Conservation (phyloP, 345 rosid genomes). For the Camelina neglecta region DNA sequence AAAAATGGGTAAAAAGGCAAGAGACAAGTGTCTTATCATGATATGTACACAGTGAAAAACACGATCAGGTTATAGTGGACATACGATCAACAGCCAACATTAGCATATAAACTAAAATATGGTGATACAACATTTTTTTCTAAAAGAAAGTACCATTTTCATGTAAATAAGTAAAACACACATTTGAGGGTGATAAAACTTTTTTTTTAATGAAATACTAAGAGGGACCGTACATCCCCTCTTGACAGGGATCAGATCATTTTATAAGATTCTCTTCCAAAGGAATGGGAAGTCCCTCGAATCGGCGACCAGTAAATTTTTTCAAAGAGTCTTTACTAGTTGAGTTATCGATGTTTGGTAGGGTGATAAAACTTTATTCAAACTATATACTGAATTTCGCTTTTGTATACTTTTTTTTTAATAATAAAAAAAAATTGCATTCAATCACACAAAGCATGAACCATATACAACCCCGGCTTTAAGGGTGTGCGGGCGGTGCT, state of each 20-base stretch:
- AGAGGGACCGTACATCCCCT: too few relatives aligned
- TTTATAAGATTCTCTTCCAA: too few relatives aligned
- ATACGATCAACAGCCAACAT: not conserved
- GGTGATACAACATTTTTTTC: too few relatives aligned
- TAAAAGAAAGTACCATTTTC: too few relatives aligned
- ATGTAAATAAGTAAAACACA: too few relatives aligned
- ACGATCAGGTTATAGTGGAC: constrained; percentile 20
- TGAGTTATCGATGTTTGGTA: not conserved
- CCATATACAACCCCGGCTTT: too few relatives aligned
- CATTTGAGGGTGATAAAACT: not conserved
- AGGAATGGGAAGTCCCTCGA: too few relatives aligned
- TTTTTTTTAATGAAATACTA: too few relatives aligned
- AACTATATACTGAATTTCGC: not conserved
- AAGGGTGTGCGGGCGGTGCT: too few relatives aligned
- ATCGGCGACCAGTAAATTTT: too few relatives aligned
- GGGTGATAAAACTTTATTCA: not conserved
- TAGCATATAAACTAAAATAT: not conserved
- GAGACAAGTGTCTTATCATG: constrained; percentile 17
- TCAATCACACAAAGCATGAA: not conserved
- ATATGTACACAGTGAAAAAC: constrained; percentile 25
- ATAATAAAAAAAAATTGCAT: not conserved
- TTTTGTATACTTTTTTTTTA: not conserved
- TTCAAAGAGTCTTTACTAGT: too few relatives aligned
- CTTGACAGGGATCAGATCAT: too few relatives aligned
- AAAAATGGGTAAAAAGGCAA: constrained; percentile 16